Percentiles rank a stretch among this genome's conserved stretches.
phyloP scores from a whole-genome alignment of 805 yeast genomes.

The Candida nanaspora region DNA sequence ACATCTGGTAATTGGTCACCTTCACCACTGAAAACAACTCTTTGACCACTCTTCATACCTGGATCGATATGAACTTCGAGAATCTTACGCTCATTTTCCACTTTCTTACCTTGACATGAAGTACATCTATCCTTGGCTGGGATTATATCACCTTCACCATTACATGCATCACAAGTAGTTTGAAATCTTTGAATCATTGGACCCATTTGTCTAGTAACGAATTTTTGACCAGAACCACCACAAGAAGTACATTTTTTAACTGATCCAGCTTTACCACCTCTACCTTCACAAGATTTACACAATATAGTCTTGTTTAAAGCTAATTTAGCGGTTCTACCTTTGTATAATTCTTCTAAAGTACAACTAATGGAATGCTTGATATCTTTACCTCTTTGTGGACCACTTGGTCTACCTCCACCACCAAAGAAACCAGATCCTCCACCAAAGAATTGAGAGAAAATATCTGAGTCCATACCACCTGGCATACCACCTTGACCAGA shows the following conservation, averaged over 20 bases:
- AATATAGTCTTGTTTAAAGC: conserved; percentile 88
- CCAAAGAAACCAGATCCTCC: conserved; percentile 62
- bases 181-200: conserved; percentile 98
- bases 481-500: conserved; percentile 67
- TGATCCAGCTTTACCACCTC: conserved; percentile 90
- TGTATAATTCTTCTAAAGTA: conserved; percentile 86
- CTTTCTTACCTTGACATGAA: conserved; percentile 83
- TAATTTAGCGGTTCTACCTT: conserved; percentile 89
- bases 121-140: conserved; percentile 85
- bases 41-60: conserved; percentile 95
- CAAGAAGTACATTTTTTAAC: conserved; percentile 83
- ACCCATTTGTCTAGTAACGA: conserved; percentile 97
- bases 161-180: conserved; percentile 85
- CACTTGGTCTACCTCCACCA: conserved; percentile 61
- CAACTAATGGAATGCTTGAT: conserved; percentile 84
- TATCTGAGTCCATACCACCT: conserved; percentile 49
- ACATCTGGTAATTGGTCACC: conserved; percentile 96
- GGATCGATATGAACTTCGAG: conserved; percentile 92
- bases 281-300: conserved; percentile 87
- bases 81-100: conserved; percentile 80
- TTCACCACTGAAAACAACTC: conserved; percentile 85
- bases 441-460: conserved; percentile 52
- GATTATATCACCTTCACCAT: conserved; percentile 86
- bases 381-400: conserved; percentile 86
- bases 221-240: conserved; percentile 86